Evolutionary conservation across 257 asterid species (phyloP).

Genomic region (Cinchona pubescens): DNA sequence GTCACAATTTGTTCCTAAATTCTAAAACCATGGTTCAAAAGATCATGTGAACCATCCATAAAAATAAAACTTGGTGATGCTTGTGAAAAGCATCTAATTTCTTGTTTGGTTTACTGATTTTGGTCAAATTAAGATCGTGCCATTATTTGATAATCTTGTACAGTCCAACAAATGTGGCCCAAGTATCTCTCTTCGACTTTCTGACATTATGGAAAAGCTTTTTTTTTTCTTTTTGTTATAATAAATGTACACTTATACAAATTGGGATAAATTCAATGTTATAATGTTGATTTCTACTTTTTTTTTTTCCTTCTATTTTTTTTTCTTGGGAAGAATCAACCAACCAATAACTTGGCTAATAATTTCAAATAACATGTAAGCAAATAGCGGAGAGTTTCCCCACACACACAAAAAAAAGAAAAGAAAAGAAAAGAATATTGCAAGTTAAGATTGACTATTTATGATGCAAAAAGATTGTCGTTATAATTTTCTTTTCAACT

Average conservation of each 20-base stretch:
- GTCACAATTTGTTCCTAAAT: not conserved
- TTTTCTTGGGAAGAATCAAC: not conserved
- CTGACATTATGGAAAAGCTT: not conserved
- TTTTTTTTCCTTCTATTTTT: no score
- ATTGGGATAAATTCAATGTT: no score
- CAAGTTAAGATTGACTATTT: no score
- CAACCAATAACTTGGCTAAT: not conserved
- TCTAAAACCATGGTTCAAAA: not conserved
- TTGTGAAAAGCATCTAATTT: not conserved
- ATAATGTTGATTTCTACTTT: no score
- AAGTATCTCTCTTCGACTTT: not conserved
- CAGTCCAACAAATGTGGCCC: not conserved
- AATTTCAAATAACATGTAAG: no score
- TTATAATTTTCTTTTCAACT: not conserved
- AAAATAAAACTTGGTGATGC: not conserved
- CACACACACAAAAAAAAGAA: no score
- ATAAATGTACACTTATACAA: no score
- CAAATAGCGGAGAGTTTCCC: no score
- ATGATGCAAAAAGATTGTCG: not conserved
- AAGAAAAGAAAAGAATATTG: no score
- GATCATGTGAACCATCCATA: not conserved
- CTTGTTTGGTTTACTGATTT: not conserved
- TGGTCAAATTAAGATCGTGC: constrained; percentile 11
- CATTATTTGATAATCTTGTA: not conserved
- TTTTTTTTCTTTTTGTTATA: no score